Evolutionary conservation across 2,329 filamentous ascomycete genomes (phyloP), one percentile per base, ranked within the genome.

Genomic region (Cladosporium sp.): DNA sequence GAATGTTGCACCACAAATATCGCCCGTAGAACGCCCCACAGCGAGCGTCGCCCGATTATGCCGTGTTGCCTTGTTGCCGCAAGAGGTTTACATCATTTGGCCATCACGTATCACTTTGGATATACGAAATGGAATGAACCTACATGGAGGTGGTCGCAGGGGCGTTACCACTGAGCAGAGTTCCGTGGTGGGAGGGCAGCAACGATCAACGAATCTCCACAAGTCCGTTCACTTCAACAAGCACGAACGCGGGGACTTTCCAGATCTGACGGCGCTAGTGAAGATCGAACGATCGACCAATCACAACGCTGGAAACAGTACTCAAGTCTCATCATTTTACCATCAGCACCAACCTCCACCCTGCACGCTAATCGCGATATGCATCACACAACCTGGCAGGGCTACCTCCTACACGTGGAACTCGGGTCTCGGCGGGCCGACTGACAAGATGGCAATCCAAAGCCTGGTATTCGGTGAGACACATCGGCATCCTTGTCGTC

Each of bases 241-340:
- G n/a, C n/a, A 46, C 39, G 21, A 46, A 21, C 39, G 39, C n/a
- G 39, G 39, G 39, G 39, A 21, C 18, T 21, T 21, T n/a, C 39
- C 39, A 21, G 21, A 46, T 46, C 39, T 23, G 39, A 11, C 39
- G n/a, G 16, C 21, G 21, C 54, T 34, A 30, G 26, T 14, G 23
- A 28, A 28, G 36, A 60, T 60, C 58, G 58, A 23, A 21, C 58
- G 58, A 48, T 60, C 25, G 58, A 48, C 58, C 58, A 60, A 60
- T 60, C 25, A 60, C 10, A 60, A 14, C 11, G 26, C 8, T 30
- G 26, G 58, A 23, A 30, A 26, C 1, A 26, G 30, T 21, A 39
- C 39, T 60, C 39, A 26, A 60, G 46, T 60, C 26, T 34, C 39
- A 49, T 48, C 39, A 48, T 60, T 54, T 54, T n/a, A 54, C 51